Percentiles rank a stretch among this genome's conserved stretches.
These are phyloP conservation scores for Tolypocladium guangdongense DNA, from an alignment of 2,329 filamentous ascomycete species.

Conservation along the genomic window DNA sequence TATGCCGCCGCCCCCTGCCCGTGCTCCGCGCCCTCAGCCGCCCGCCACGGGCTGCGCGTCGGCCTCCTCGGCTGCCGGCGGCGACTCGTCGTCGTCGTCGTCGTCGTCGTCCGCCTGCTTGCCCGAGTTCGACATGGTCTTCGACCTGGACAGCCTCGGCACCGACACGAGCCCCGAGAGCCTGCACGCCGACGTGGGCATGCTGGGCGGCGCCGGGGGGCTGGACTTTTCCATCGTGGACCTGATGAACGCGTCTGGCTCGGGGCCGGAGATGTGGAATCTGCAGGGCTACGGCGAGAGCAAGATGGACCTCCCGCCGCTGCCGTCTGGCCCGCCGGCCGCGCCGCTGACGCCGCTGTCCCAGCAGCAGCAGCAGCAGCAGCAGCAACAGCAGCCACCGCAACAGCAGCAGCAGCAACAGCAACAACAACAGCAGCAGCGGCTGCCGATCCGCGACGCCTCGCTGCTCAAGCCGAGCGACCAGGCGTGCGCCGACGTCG, in stretches of 20 bases:
- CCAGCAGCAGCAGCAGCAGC: constrained; percentile 2
- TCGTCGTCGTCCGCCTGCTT: constrained; percentile 9
- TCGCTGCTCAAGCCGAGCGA: constrained; percentile 12
- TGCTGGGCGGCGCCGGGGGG: constrained; percentile 8
- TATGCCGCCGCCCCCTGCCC: constrained; percentile 13
- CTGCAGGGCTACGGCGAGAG: constrained; percentile 10
- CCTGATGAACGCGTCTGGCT: constrained; percentile 14
- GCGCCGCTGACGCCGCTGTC: constrained; percentile 7
- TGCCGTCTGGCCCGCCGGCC: constrained; percentile 8
- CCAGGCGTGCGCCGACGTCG: constrained; percentile 11
- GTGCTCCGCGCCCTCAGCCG: not conserved
- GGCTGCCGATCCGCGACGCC: constrained; percentile 18
- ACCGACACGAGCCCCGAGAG: constrained; percentile 21
- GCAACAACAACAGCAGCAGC: constrained; percentile 2
- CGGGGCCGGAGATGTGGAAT: constrained; percentile 15
- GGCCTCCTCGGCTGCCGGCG: constrained; percentile 6
- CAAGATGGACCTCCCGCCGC: constrained; percentile 20
- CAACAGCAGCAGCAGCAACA: constrained; percentile 2
- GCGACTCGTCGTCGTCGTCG: constrained; percentile 6
- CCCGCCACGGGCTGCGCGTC: not conserved
- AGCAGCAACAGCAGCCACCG: constrained; percentile 1
- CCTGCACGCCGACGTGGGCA: constrained; percentile 10
- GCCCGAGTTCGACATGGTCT: constrained; percentile 25
- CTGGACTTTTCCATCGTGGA: constrained; percentile 25
- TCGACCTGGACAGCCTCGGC: constrained; percentile 21